These are phyloP conservation scores for Hygrophorus pudorinus DNA, from an alignment of 768 basidiomycete genomes.

Conservation along the genomic window DNA sequence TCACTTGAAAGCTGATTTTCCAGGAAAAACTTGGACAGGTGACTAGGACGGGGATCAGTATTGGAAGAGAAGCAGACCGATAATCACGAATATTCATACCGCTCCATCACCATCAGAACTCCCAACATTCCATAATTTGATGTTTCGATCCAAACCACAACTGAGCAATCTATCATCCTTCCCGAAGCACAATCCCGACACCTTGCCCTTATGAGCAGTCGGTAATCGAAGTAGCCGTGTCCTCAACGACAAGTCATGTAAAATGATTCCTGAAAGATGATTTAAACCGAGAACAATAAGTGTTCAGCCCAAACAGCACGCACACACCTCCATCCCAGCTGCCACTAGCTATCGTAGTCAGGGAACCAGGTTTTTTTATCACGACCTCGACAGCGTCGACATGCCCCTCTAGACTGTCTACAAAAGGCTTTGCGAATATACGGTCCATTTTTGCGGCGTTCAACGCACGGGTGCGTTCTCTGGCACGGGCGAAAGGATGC, in stretches of 20 bases:
- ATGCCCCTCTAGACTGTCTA: slow-evolving; percentile 86
- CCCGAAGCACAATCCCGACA: slow-evolving; percentile 73
- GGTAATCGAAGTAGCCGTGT: slow-evolving; percentile 46
- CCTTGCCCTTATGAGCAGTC: slow-evolving; percentile 76
- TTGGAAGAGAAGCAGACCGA: not conserved
- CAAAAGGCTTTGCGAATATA: slow-evolving; percentile 96
- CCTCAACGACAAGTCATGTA: slow-evolving; percentile 68
- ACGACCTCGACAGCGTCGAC: slow-evolving; percentile 89
- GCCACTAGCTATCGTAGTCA: slow-evolving; percentile 79
- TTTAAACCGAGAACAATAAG: slow-evolving; percentile 1
- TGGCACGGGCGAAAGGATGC: slow-evolving; percentile 87
- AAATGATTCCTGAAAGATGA: slow-evolving; percentile 55
- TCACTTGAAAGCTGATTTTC: slow-evolving; percentile 89
- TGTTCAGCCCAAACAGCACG: slow-evolving; percentile 4
- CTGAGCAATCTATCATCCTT: slow-evolving; percentile 54
- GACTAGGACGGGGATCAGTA: slow-evolving; percentile 16
- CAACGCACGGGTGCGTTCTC: slow-evolving; percentile 88
- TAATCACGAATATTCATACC: slow-evolving; percentile 23
- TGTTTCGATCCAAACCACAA: slow-evolving; percentile 74
- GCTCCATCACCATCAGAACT: slow-evolving; percentile 13
- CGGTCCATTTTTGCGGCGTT: slow-evolving; percentile 96
- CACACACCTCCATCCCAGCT: slow-evolving; percentile 91
- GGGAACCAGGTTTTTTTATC: slow-evolving; percentile 57
- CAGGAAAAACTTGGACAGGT: slow-evolving; percentile 72
- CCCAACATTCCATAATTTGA: slow-evolving; percentile 70